Evolutionary conservation across 495 filamentous ascomycete species (phyloP).

Genomic region (Parmelia sp.): DNA sequence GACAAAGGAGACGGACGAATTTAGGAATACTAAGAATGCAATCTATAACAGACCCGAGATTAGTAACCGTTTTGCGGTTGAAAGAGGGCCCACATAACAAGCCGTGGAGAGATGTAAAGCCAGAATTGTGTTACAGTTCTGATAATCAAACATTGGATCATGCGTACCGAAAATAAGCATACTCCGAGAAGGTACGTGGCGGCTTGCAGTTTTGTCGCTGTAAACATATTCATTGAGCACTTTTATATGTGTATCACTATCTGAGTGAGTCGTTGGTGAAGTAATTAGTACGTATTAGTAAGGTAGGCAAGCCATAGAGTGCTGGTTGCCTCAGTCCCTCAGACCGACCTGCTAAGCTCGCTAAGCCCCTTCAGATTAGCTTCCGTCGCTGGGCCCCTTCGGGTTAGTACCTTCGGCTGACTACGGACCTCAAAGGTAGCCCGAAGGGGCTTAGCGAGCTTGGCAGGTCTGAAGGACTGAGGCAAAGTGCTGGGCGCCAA

Average conservation of each 20-base stretch:
- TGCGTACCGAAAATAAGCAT: constrained; percentile 65
- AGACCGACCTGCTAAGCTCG: too few species aligned
- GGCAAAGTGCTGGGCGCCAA: too few species aligned
- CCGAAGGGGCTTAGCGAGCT: too few species aligned
- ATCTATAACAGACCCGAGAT: constrained; percentile 40
- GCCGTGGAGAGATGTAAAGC: not conserved
- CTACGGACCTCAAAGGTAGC: too few species aligned
- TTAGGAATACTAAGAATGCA: constrained; percentile 95
- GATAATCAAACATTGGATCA: not conserved
- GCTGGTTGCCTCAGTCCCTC: too few species aligned
- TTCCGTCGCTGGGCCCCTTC: too few species aligned
- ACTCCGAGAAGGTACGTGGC: constrained; percentile 81
- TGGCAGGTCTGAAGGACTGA: too few species aligned
- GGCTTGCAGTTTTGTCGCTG: constrained; percentile 66
- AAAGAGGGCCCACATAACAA: not conserved
- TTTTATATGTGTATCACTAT: not conserved
- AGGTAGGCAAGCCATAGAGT: too few species aligned
- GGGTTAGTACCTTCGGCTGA: too few species aligned
- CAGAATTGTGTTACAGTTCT: not conserved
- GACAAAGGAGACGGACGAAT: constrained; percentile 87
- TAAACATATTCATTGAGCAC: constrained; percentile 36
- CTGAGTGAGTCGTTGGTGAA: too few species aligned
- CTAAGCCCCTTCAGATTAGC: too few species aligned
- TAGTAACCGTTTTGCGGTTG: not conserved
- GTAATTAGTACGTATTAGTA: too few species aligned